These are phyloP conservation scores for Mycogone perniciosa DNA, from an alignment of 2,329 filamentous ascomycete species.

Conservation along the genomic window DNA sequence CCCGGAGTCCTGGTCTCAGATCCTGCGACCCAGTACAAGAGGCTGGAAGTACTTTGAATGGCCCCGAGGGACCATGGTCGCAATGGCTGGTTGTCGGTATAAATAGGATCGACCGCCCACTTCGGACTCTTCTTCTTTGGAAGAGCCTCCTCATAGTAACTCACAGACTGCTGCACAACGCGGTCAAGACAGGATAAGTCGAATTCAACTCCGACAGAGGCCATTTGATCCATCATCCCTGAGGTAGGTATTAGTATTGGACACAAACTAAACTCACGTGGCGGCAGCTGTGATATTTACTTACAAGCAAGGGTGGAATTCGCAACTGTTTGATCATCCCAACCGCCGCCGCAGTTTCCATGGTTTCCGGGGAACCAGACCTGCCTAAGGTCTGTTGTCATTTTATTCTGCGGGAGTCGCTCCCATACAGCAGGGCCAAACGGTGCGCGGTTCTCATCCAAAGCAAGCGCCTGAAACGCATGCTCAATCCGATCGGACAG, in stretches of 20 bases:
- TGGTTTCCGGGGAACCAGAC: conserved; percentile 68
- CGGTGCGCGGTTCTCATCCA: conserved; percentile 49
- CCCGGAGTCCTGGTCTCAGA: conserved; percentile 40
- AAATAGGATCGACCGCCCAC: conserved; percentile 46
- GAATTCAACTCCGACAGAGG: conserved; percentile 46
- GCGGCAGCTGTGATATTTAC: conserved; percentile 11
- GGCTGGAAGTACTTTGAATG: conserved; percentile 33
- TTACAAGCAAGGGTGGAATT: conserved; percentile 35
- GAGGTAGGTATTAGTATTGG: background rate
- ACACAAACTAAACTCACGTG: background rate
- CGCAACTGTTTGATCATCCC: conserved; percentile 43
- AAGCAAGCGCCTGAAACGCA: conserved; percentile 53
- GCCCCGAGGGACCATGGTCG: conserved; percentile 43
- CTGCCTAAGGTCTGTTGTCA: conserved; percentile 40
- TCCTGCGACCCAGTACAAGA: conserved; percentile 40
- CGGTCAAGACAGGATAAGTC: conserved; percentile 35
- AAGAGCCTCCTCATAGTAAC: conserved; percentile 26
- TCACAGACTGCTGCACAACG: conserved; percentile 30
- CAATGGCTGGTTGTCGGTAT: conserved; percentile 39
- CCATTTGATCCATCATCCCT: conserved; percentile 54
- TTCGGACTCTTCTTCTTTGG: conserved; percentile 14
- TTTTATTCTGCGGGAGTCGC: conserved; percentile 30
- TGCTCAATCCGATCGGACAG: conserved; percentile 48
- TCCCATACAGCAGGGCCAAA: conserved; percentile 54
- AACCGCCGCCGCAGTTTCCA: conserved; percentile 64